These are phyloP conservation scores for Pseudogymnoascus verrucosus DNA, from an alignment of 2,329 filamentous ascomycete genomes.

Conservation along the genomic window DNA sequence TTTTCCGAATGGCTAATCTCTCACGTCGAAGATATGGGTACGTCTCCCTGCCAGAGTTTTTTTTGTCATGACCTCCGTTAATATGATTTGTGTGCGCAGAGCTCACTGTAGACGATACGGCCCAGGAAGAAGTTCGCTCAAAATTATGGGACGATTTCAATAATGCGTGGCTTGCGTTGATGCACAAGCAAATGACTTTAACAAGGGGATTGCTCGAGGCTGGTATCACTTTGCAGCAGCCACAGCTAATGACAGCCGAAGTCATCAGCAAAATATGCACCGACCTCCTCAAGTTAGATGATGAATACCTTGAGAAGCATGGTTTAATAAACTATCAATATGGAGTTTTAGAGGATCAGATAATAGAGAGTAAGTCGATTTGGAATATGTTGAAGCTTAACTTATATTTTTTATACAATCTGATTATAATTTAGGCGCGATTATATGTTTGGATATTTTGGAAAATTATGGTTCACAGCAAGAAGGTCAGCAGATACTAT, in stretches of 20 bases:
- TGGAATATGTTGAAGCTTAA: not conserved
- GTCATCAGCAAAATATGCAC: conserved; percentile 71
- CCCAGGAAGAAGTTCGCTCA: conserved; percentile 66
- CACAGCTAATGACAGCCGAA: conserved; percentile 59
- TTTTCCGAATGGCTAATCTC: conserved; percentile 60
- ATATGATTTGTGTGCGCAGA: conserved; percentile 46
- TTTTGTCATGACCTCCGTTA: conserved; percentile 23
- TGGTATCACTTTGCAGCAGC: conserved; percentile 47
- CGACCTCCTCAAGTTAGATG: conserved; percentile 65
- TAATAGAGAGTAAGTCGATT: conserved; percentile 62
- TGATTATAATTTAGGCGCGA: not conserved
- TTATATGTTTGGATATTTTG: not conserved
- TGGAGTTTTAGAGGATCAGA: conserved; percentile 91
- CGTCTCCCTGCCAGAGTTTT: conserved; percentile 29
- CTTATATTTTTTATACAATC: not conserved
- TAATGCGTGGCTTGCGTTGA: conserved; percentile 75
- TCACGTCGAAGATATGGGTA: conserved; percentile 59
- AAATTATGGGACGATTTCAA: conserved; percentile 94
- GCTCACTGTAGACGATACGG: conserved; percentile 74
- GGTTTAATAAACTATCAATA: conserved; percentile 97
- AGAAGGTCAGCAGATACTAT: not conserved
- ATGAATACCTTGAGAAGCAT: conserved; percentile 79
- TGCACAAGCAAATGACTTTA: conserved; percentile 78
- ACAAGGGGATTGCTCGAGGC: conserved; percentile 46
- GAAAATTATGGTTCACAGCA: not conserved